Percentiles rank a stretch among this genome's conserved stretches.
Evolutionary conservation across 1,139 yeast species (phyloP).

Genomic region (Lodderomyces jiufengensis): DNA sequence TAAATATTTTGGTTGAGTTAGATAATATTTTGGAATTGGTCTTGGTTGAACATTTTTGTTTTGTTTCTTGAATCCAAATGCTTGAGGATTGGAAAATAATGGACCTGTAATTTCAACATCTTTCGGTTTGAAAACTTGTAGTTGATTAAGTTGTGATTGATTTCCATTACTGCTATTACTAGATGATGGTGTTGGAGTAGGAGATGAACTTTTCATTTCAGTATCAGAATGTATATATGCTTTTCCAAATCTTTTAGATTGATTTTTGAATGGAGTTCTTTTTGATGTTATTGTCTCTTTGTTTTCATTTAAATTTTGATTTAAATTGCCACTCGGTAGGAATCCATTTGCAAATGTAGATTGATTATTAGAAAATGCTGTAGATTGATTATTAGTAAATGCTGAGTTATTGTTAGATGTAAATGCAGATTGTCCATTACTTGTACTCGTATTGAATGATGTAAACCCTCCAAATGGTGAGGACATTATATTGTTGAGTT

Average conservation of each 20-base stretch:
- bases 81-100: conserved; percentile 24
- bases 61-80: conserved; percentile 25
- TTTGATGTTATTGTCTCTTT: neutral
- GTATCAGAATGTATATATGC: no score
- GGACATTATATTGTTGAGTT: conserved; percentile 9
- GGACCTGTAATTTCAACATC: conserved; percentile 29
- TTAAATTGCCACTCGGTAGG: conserved; percentile 16
- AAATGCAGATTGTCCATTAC: conserved; percentile 7
- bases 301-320: neutral
- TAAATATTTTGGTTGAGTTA: conserved; percentile 36
- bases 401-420: conserved; percentile 7
- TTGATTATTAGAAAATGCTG: conserved; percentile 9
- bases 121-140: conserved; percentile 20
- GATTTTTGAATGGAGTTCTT: neutral
- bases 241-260: no score
- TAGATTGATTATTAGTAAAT: conserved; percentile 8
- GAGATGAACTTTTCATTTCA: no score
- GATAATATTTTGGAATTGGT: conserved; percentile 35
- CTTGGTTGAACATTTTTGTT: conserved; percentile 17
- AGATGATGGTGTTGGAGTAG: neutral
- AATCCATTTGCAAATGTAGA: conserved; percentile 15
- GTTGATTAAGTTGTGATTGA: conserved; percentile 7
- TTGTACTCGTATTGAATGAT: conserved; percentile 5
- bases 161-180: neutral
- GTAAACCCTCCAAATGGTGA: conserved; percentile 22